Conservation (phyloP, 768 basidiomycete species). For the Lentinula edodes region DNA sequence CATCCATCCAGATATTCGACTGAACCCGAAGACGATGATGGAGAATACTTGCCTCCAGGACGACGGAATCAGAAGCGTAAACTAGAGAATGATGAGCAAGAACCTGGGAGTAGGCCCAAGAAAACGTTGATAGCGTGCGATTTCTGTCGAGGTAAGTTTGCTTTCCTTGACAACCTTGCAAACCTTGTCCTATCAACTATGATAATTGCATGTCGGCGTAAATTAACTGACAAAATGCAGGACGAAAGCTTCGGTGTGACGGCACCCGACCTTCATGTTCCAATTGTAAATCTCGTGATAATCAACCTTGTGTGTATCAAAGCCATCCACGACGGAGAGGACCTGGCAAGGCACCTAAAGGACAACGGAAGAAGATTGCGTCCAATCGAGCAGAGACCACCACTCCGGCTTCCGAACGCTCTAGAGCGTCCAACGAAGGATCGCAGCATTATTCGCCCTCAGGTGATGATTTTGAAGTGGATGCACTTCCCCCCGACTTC, state of each 20-base stretch:
- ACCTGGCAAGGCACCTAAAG: slow-evolving; percentile 70
- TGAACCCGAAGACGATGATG: slow-evolving; percentile 19
- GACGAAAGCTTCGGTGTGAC: slow-evolving; percentile 72
- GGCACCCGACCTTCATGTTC: slow-evolving; percentile 57
- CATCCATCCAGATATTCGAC: slow-evolving; percentile 7
- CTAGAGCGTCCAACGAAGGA: slow-evolving; percentile 12
- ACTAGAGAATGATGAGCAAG: slow-evolving; percentile 17
- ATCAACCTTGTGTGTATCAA: slow-evolving; percentile 13
- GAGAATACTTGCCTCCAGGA: slow-evolving; percentile 13
- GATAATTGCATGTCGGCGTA: neutral
- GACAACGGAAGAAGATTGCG: slow-evolving; percentile 33
- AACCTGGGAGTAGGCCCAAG: slow-evolving; percentile 19
- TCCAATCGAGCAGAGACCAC: neutral
- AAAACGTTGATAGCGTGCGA: slow-evolving; percentile 69
- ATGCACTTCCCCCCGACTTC: slow-evolving; percentile 22
- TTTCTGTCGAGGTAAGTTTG: slow-evolving; percentile 63
- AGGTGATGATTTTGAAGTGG: slow-evolving; percentile 15
- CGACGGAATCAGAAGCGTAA: slow-evolving; percentile 21
- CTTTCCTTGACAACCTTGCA: neutral
- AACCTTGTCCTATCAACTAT: slow-evolving; percentile 1
- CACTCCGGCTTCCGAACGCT: slow-evolving; percentile 2
- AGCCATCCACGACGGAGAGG: slow-evolving; percentile 50
- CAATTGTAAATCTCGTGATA: slow-evolving; percentile 53
- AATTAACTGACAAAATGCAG: slow-evolving; percentile 26
- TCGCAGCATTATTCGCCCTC: slow-evolving; percentile 4